Percentiles rank a stretch among this genome's conserved stretches.
Conservation (phyloP, 129 eudicot genomes). For the Chrysanthemum seticuspe region DNA sequence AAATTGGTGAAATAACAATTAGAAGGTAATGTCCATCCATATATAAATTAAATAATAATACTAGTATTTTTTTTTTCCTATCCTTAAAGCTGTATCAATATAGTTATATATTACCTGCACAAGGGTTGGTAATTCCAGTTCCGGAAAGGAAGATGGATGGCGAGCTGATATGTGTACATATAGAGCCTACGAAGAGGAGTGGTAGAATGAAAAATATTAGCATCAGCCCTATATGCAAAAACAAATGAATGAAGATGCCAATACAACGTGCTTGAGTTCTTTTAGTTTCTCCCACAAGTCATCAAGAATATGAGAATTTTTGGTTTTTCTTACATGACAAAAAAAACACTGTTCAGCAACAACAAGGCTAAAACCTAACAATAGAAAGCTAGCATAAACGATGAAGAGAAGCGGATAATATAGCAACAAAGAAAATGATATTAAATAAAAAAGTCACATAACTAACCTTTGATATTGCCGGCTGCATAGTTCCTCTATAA, state of each 20-base stretch:
- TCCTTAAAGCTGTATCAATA: neutral
- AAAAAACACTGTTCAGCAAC: neutral
- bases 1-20: constrained; percentile 24
- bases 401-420: neutral
- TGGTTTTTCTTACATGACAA: neutral
- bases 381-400: constrained; percentile 8
- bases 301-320: neutral
- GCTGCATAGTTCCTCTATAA: constrained; percentile 94
- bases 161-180: constrained; percentile 89
- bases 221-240: constrained; percentile 12
- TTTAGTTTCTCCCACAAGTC: constrained; percentile 1
- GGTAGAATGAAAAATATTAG: constrained; percentile 20
- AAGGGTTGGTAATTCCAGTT: constrained; percentile 90
- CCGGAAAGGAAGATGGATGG: constrained; percentile 90
- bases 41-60: constrained; percentile 14
- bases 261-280: neutral
- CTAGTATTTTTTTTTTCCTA: neutral
- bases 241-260: constrained; percentile 2
- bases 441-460: neutral
- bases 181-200: constrained; percentile 66
- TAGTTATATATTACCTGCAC: constrained; percentile 58
- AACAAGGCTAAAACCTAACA: neutral
- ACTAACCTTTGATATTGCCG: constrained; percentile 83
- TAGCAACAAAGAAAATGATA: constrained; percentile 4
- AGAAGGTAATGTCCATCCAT: constrained; percentile 6